phyloP scores from a whole-genome alignment of 768 basidiomycete genomes.

The Heimioporus sp. region DNA sequence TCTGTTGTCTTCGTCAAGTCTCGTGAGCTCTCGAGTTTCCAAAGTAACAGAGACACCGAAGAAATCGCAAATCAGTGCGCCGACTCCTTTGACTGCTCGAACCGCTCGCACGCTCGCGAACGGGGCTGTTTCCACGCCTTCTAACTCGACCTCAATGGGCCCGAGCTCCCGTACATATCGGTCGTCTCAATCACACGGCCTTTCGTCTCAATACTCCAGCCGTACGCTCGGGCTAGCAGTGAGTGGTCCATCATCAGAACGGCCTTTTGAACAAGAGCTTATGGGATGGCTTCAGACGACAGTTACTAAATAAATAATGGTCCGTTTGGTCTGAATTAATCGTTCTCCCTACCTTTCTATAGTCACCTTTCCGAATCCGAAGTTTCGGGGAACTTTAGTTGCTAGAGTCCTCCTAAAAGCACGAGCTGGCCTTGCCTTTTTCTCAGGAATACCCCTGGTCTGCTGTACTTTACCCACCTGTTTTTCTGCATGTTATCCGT shows the following conservation, averaged over 20 bases:
- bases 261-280: constrained; percentile 35
- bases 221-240: constrained; percentile 73
- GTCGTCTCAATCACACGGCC: constrained; percentile 63
- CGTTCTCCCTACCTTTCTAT: constrained; percentile 2
- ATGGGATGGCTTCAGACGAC: constrained; percentile 37
- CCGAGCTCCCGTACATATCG: constrained; percentile 66
- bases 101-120: constrained; percentile 52
- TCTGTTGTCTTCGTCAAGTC: constrained; percentile 56
- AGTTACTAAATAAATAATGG: constrained; percentile 27
- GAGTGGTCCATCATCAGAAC: constrained; percentile 40
- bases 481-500: constrained; percentile 37
- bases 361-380: constrained; percentile 5
- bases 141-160: constrained; percentile 54
- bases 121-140: constrained; percentile 57
- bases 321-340: constrained; percentile 13
- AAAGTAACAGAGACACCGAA: constrained; percentile 76
- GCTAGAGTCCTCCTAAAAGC: constrained; percentile 26
- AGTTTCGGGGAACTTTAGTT: constrained; percentile 21
- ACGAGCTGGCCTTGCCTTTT: constrained; percentile 36
- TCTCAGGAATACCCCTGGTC: constrained; percentile 37
- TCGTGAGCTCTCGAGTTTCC: constrained; percentile 45
- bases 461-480: constrained; percentile 41
- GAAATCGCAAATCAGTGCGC: constrained; percentile 87
- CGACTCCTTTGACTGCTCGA: constrained; percentile 83
- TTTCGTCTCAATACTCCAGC: constrained; percentile 74